These are phyloP conservation scores for Alloteropsis semialata DNA, from an alignment of 176 grass and related monocot species.

Conservation along the genomic window DNA sequence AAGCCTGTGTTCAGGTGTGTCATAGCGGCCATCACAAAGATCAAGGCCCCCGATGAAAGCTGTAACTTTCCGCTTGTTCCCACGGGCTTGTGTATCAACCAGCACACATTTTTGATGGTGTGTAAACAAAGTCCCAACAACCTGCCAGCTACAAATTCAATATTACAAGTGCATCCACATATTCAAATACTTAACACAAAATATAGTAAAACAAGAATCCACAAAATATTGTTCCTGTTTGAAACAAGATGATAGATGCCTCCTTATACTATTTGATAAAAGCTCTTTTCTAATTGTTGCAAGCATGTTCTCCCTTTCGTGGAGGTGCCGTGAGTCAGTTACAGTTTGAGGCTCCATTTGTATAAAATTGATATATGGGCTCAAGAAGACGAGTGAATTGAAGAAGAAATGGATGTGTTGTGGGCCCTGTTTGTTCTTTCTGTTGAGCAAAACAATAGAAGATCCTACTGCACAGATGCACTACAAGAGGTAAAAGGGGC, in stretches of 20 bases:
- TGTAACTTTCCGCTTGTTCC: conserved; percentile 89
- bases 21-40: conserved; percentile 97
- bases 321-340: neutral
- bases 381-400: neutral
- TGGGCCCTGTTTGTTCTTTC: neutral
- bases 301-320: neutral
- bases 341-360: neutral
- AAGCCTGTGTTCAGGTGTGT: conserved; percentile 92
- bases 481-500: neutral
- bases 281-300: neutral
- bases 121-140: conserved; percentile 89
- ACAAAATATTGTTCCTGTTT: conserved; percentile 17
- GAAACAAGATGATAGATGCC: neutral
- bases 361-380: neutral
- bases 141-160: conserved; percentile 53
- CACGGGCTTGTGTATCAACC: conserved; percentile 81
- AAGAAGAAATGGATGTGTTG: neutral
- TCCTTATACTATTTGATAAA: neutral
- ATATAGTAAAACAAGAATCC: neutral
- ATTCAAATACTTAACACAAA: neutral
- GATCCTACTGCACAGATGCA: neutral
- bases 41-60: conserved; percentile 91
- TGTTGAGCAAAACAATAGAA: neutral
- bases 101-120: conserved; percentile 97
- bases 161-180: neutral